Evolutionary conservation across 2,329 filamentous ascomycete species (phyloP), one percentile per base, ranked within the genome.

Genomic region (Calonectria fujianensis): DNA sequence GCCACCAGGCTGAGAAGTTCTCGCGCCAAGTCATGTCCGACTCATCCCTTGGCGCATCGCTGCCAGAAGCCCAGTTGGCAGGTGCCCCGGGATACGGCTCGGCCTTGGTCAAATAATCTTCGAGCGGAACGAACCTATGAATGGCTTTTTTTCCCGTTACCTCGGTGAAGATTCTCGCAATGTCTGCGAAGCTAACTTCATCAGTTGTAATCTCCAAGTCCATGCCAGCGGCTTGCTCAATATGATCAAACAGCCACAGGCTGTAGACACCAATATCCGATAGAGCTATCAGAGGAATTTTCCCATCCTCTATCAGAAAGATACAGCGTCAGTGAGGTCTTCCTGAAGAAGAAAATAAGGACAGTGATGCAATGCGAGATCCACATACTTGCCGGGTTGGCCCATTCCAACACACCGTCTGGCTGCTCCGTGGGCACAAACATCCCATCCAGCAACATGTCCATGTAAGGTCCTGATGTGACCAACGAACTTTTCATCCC

Each of bases 1-100:
- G 51, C 51, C 51, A 54, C 51, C 51, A 54, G 14, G 51, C 51
- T 3, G 51, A 54, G 20, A 54, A 54, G 29, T 54, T 54, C 31
- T 54, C 27, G 27, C 29, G 51, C 51, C 51, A 54, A 2, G 51
- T 54, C 51, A 54, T 54, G 31, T 54, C 7, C 7, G 51, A 54
- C 13, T 54, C 51, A 54, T 54, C 51, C 29, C 51, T 54, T 54
- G 16, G 4, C 31, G 16, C 51, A 7, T 54, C 51, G 3, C 20
- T 32, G 10, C 51, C 51, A 29, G 51, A 27, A 7, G 51, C 51
- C 27, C 27, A 54, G 29, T 54, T 54, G 14, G 51, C 51, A 32
- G 32, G 32, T 11, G 51, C 51, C 4, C 20, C 20, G 16, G 51
- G 51, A 29, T 54, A 54, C 31, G 51, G 51, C 51, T 54, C 51